phyloP scores from a whole-genome alignment of 2,329 filamentous ascomycete genomes.

The Incumbomyces lentus region DNA sequence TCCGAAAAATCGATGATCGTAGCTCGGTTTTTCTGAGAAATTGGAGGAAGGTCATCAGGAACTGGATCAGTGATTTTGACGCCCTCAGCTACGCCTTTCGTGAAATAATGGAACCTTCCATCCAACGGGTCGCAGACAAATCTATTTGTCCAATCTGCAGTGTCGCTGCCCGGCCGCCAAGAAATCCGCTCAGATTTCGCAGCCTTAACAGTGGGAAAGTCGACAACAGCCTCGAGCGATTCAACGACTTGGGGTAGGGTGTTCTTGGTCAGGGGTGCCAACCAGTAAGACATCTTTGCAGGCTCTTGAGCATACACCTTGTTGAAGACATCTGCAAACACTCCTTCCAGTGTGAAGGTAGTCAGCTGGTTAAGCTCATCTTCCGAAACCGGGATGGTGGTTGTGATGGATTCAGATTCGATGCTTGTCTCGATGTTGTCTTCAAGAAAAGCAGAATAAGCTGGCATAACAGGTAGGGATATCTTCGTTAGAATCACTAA shows the following conservation, averaged over 20 bases:
- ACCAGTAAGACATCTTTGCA: constrained; percentile 67
- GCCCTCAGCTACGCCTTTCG: constrained; percentile 34
- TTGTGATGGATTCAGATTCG: constrained; percentile 36
- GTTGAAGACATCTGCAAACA: constrained; percentile 81
- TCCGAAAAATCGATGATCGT: constrained; percentile 77
- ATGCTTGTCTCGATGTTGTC: constrained; percentile 51
- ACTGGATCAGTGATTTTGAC: constrained; percentile 56
- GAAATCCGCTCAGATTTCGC: constrained; percentile 27
- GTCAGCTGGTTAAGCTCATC: constrained; percentile 48
- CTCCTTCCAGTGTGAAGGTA: constrained; percentile 55
- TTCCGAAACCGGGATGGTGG: constrained; percentile 35
- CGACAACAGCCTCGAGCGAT: constrained; percentile 10
- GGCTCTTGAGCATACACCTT: constrained; percentile 62
- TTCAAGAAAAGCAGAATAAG: constrained; percentile 63
- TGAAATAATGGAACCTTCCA: constrained; percentile 50
- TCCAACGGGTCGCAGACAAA: constrained; percentile 49
- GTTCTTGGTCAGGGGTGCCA: constrained; percentile 47
- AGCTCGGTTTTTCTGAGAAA: constrained; percentile 34
- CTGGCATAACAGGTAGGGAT: constrained; percentile 52
- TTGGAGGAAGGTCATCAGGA: constrained; percentile 41
- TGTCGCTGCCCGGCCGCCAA: constrained; percentile 35
- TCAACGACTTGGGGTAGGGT: not conserved
- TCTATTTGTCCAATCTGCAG: constrained; percentile 34
- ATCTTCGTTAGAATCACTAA: constrained; percentile 62
- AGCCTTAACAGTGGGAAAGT: constrained; percentile 25